Evolutionary conservation across 2,329 filamentous ascomycete genomes (phyloP), one percentile per base, ranked within the genome.

Genomic region (Fusarium marasasianum): DNA sequence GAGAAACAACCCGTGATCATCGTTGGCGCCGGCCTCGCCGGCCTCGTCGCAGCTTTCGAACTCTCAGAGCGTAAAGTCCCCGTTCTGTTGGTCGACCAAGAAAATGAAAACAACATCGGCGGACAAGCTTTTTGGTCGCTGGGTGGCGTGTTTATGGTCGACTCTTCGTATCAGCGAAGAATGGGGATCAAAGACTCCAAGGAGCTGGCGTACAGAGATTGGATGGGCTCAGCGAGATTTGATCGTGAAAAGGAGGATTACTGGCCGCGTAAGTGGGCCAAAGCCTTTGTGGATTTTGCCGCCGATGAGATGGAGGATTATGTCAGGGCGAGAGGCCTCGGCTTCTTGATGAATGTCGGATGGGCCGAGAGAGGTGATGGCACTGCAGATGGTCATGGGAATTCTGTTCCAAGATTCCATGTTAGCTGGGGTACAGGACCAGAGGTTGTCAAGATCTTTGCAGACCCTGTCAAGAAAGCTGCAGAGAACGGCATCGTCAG

Each of bases 51-150:
- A 8, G 88, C 89, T 48, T 89, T 85, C 73, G 89, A 91, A 81
- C 85, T 91, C 12, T 82, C 85, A 20, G 82, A 85, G 76, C 86
- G 84, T 66, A 81, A 84, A 57, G 81, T 90, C n/a, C 85, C 84
- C 6, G 83, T 83, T 41, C 66, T 90, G 55, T 80, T 91, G 47
- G 59, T 91, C 57, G 90, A 91, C 80, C 89, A 91, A 77, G 89
- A 91, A 77, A 88, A 87, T 66, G 84, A 83, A 37, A 80, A 84
- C 69, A 90, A 85, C 74, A 82, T 91, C 15, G 90, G 90, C 66
- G 89, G 89, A 6, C 89, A 91, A 79, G 89, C 89, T 12, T 91
- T 91, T 78, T 91, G 89, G 88, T 91, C 89, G 8, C 85, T 91
- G 3, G 90, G 89, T 40, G 89, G 89, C 41, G 78, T 91, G 33